phyloP scores from a whole-genome alignment of 2,329 filamentous ascomycete species.

The Thielaviopsis populi region DNA sequence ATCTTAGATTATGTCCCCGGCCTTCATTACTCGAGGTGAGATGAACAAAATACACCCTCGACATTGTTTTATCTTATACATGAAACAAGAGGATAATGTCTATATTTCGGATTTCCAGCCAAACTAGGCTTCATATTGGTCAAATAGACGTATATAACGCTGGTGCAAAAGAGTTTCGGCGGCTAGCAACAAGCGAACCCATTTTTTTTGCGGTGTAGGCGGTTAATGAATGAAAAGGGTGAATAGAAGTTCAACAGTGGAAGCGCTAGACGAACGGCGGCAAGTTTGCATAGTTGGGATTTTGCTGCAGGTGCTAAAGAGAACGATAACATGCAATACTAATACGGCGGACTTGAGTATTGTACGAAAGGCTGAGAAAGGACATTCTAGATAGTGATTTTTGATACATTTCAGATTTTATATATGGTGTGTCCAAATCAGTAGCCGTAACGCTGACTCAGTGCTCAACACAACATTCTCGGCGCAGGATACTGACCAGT shows the following conservation, averaged over 20 bases:
- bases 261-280: slow-evolving; percentile 17
- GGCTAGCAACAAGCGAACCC: background rate
- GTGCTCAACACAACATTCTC: no score
- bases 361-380: no score
- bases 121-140: slow-evolving; percentile 10
- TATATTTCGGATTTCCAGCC: background rate
- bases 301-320: background rate
- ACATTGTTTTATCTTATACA: background rate
- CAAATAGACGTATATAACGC: background rate
- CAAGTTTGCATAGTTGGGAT: slow-evolving; percentile 9
- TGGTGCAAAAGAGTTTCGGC: slow-evolving; percentile 3
- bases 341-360: background rate
- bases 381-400: no score
- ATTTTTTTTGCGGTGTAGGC: slow-evolving; percentile 5
- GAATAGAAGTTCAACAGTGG: slow-evolving; percentile 14
- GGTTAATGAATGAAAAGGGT: slow-evolving; percentile 8
- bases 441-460: no score
- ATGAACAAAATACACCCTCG: background rate
- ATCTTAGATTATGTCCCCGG: background rate
- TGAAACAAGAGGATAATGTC: slow-evolving; percentile 8
- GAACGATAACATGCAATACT: background rate
- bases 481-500: no score
- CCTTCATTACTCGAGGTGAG: background rate
- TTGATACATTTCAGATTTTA: no score
- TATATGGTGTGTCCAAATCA: no score